Evolutionary conservation across 208 protist genomes (phyloP), one percentile per base, ranked within the genome.

Genomic region (Wallacemonas sp.): DNA sequence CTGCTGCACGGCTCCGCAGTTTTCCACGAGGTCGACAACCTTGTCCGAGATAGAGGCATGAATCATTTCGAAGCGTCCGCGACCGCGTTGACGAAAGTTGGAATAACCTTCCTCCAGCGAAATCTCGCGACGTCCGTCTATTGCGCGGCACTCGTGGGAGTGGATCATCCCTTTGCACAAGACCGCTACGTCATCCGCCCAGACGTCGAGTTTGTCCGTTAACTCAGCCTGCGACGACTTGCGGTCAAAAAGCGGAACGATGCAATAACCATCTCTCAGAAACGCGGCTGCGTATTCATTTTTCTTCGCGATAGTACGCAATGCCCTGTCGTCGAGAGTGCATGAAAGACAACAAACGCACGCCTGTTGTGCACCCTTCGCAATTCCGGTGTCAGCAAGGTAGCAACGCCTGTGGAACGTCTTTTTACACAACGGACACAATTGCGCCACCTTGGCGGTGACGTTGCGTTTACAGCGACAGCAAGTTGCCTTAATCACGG

Each of bases 11-110:
- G n/a, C 8, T 22, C 73, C 28, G 46, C 72, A 80, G 1, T 78
- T 72, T 12, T 63, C 53, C 2, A 88, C 39, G 12, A 91, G 54
- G 31, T 70, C 58, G 21, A 80, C 33, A 21, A 87, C 73, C 21
- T 77, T 73, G 15, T 76, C 55, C n/a, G 61, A 68, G 33, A 90
- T 83, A 19, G 72, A 67, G 21, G 68, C 39, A 33, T 71, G 75
- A 53, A 91, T 82, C 22, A 88, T 75, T 62, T 91, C 81, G 67
- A 78, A 88, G 11, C 85, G 75, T 1, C 85, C 85, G 12, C 68
- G 58, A n/a, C 82, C 73, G 1, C 81, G 69, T n/a, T 79, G 51
- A 21, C 85, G 77, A 47, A 91, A 91, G 54, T 91, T 91, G 0
- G 80, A 72, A 33, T 81, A 91, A 0, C 81, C 85, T 59, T 55